phyloP scores from a whole-genome alignment of 2,329 filamentous ascomycete genomes.

The Plenodomus tracheiphilus region DNA sequence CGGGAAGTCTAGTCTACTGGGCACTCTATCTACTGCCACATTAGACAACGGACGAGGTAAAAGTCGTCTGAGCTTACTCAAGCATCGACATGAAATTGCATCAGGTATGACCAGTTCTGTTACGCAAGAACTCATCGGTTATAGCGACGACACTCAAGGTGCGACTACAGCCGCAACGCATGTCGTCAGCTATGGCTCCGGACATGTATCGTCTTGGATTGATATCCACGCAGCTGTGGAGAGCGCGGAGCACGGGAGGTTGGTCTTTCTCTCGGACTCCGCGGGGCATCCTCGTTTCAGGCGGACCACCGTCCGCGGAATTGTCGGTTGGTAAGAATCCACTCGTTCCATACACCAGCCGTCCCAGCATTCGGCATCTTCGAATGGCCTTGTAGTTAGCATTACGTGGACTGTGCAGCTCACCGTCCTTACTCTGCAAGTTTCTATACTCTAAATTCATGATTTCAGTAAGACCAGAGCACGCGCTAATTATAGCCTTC shows the following conservation, averaged over 20 bases:
- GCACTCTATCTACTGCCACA: slow-evolving; percentile 83
- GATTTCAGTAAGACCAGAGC: background rate
- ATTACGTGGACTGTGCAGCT: too few species aligned
- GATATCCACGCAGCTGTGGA: slow-evolving; percentile 85
- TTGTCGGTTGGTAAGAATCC: slow-evolving; percentile 74
- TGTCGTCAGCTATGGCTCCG: slow-evolving; percentile 82
- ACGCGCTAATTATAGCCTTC: slow-evolving; percentile 4
- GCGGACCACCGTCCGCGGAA: slow-evolving; percentile 81
- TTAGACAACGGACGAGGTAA: slow-evolving; percentile 92
- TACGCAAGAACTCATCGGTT: slow-evolving; percentile 90
- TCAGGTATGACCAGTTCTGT: slow-evolving; percentile 94
- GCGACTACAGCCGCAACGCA: slow-evolving; percentile 29
- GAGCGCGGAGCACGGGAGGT: slow-evolving; percentile 67
- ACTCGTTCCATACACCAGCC: background rate
- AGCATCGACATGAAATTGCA: slow-evolving; percentile 88
- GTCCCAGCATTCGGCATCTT: background rate
- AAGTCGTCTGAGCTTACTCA: slow-evolving; percentile 83
- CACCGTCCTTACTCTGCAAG: background rate
- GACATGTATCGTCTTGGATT: slow-evolving; percentile 88
- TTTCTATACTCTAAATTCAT: background rate
- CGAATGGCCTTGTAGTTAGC: background rate
- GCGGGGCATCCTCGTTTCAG: slow-evolving; percentile 89
- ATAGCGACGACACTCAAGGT: slow-evolving; percentile 49
- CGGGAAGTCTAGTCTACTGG: slow-evolving; percentile 89
- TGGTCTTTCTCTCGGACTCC: slow-evolving; percentile 90